Percentiles rank a stretch among this genome's conserved stretches.
These are phyloP conservation scores for Lentinula lateritia DNA, from an alignment of 768 basidiomycete genomes.

Conservation along the genomic window DNA sequence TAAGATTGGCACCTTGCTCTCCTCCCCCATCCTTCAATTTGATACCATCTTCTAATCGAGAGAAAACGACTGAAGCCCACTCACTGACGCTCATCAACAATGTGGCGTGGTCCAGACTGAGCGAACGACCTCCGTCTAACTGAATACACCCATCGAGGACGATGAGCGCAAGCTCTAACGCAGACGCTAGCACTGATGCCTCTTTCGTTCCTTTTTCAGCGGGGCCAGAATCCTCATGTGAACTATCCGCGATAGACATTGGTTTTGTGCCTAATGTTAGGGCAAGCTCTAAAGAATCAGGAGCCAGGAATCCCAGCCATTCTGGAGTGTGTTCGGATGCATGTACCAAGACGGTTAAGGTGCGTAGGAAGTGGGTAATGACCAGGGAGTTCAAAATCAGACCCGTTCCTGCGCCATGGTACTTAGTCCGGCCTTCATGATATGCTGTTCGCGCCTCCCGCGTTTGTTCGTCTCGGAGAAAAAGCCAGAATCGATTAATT, in stretches of 20 bases:
- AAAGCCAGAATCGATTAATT: slow-evolving; percentile 92
- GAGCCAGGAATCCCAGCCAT: slow-evolving; percentile 78
- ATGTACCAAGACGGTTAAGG: slow-evolving; percentile 76
- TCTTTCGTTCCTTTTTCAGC: slow-evolving; percentile 38
- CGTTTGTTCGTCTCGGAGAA: slow-evolving; percentile 78
- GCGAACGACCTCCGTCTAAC: slow-evolving; percentile 67
- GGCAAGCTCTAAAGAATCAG: slow-evolving; percentile 79
- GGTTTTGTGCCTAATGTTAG: slow-evolving; percentile 70
- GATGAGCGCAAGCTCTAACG: slow-evolving; percentile 74
- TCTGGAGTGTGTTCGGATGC: slow-evolving; percentile 75
- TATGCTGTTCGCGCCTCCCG: slow-evolving; percentile 67
- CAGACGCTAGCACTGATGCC: slow-evolving; percentile 66
- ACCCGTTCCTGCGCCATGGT: slow-evolving; percentile 73
- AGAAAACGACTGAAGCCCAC: slow-evolving; percentile 74
- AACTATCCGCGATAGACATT: slow-evolving; percentile 37
- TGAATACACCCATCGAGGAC: slow-evolving; percentile 72
- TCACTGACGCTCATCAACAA: slow-evolving; percentile 69
- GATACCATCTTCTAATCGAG: slow-evolving; percentile 57
- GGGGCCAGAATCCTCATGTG: slow-evolving; percentile 27
- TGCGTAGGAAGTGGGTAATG: slow-evolving; percentile 69
- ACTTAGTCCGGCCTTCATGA: slow-evolving; percentile 47
- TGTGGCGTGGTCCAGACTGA: slow-evolving; percentile 72
- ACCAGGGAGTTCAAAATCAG: slow-evolving; percentile 77
- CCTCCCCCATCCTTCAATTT: slow-evolving; percentile 63
- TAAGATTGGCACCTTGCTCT: slow-evolving; percentile 52